Percentiles rank a stretch among this genome's conserved stretches.
These are phyloP conservation scores for Penicillium sp. DNA, from an alignment of 2,329 filamentous ascomycete genomes.

Conservation along the genomic window DNA sequence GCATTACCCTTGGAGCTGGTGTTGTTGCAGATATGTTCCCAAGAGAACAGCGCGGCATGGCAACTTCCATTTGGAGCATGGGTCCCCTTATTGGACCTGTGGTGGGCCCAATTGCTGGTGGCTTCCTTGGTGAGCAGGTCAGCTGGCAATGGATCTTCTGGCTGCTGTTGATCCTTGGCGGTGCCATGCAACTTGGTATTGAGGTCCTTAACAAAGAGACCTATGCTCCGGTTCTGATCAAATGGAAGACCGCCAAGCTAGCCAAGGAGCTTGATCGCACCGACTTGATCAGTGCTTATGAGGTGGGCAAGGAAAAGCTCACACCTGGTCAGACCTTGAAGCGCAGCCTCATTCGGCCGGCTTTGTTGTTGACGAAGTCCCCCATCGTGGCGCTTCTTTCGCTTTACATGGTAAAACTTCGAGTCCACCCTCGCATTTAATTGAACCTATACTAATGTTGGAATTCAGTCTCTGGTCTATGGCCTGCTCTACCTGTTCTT, in stretches of 20 bases:
- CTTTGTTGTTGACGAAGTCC: constrained; percentile 50
- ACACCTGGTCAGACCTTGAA: constrained; percentile 8
- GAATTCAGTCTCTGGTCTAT: constrained; percentile 42
- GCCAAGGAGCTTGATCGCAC: constrained; percentile 20
- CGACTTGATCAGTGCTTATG: constrained; percentile 27
- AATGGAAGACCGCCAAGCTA: constrained; percentile 25
- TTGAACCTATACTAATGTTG: background rate
- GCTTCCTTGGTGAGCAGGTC: constrained; percentile 49
- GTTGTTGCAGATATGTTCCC: constrained; percentile 49
- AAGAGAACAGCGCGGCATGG: constrained; percentile 43
- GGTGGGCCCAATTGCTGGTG: constrained; percentile 52
- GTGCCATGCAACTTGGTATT: constrained; percentile 28
- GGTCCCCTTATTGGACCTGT: constrained; percentile 44
- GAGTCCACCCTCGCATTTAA: background rate
- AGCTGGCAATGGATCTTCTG: constrained; percentile 58
- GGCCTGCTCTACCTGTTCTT: constrained; percentile 55
- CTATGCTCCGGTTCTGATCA: constrained; percentile 26
- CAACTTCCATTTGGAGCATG: constrained; percentile 45
- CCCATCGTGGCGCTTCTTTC: constrained; percentile 53
- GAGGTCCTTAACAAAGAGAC: constrained; percentile 27
- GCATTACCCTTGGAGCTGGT: constrained; percentile 46
- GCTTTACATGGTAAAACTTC: constrained; percentile 42
- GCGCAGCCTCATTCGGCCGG: constrained; percentile 15
- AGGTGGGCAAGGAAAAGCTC: background rate
- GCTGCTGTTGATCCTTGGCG: constrained; percentile 40